Evolutionary conservation across 257 asterid genomes (phyloP).

Genomic region (Fraxinus anomala): DNA sequence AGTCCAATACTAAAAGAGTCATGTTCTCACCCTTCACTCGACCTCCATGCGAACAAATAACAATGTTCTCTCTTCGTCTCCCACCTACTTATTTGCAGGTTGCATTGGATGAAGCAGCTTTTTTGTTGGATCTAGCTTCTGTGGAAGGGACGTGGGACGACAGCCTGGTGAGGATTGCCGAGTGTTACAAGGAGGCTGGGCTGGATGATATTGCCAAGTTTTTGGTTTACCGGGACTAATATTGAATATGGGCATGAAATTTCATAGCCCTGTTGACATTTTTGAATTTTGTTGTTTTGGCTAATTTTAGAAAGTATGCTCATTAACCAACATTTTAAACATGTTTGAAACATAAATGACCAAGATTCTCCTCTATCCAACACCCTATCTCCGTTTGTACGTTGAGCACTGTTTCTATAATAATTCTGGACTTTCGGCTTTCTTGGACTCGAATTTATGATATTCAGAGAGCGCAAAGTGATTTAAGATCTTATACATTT

Average conservation of each 20-base stretch:
- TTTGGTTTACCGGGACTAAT: slow-evolving; percentile 62
- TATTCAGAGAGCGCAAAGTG: too few species aligned
- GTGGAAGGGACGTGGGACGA: slow-evolving; percentile 93
- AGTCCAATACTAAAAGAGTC: neutral
- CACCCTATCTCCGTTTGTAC: neutral
- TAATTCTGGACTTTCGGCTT: too few species aligned
- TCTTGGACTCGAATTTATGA: too few species aligned
- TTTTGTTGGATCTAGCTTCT: slow-evolving; percentile 88
- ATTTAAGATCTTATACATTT: too few species aligned
- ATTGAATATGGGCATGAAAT: neutral
- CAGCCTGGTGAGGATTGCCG: slow-evolving; percentile 62
- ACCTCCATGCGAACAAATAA: neutral
- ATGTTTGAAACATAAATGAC: neutral
- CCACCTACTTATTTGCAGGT: slow-evolving; percentile 46
- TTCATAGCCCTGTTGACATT: neutral
- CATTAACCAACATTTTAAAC: neutral
- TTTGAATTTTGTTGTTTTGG: neutral
- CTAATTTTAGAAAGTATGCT: neutral
- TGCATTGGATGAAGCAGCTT: slow-evolving; percentile 95
- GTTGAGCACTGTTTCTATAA: too few species aligned
- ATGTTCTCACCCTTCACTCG: neutral
- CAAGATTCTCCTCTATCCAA: neutral
- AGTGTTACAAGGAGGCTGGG: slow-evolving; percentile 75
- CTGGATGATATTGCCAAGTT: slow-evolving; percentile 74
- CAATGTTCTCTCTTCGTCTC: neutral